These are phyloP conservation scores for Carpinus fangiana DNA, from an alignment of 306 rosid species.

Conservation along the genomic window DNA sequence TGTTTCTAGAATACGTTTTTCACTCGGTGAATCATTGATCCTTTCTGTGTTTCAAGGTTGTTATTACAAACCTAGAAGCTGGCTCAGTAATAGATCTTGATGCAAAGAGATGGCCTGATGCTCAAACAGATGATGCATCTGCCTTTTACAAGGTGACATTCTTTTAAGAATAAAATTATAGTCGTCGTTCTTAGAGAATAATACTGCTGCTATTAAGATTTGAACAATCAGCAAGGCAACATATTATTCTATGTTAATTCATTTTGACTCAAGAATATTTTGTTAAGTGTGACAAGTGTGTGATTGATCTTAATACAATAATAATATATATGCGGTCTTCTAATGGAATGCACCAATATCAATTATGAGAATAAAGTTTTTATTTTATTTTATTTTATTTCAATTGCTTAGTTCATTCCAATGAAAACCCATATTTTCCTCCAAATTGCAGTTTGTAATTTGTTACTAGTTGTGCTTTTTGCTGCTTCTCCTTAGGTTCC, in stretches of 20 bases:
- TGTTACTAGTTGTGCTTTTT: background rate
- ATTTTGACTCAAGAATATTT: background rate
- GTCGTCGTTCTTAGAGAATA: background rate
- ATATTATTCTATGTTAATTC: background rate
- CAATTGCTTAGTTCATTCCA: background rate
- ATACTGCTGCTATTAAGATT: background rate
- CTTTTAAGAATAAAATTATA: background rate
- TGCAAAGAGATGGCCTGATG: constrained; percentile 94
- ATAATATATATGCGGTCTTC: background rate
- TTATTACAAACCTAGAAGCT: constrained; percentile 81
- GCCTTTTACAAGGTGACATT: constrained; percentile 77
- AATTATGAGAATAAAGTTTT: background rate
- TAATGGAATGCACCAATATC: background rate
- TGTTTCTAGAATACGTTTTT: constrained; percentile 14
- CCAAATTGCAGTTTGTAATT: background rate
- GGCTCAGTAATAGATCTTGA: constrained; percentile 66
- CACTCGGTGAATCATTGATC: constrained; percentile 11
- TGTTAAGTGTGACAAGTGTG: background rate
- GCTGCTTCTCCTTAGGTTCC: constrained; percentile 53
- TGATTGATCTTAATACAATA: background rate
- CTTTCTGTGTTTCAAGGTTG: constrained; percentile 55
- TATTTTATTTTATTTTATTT: background rate
- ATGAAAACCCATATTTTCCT: background rate
- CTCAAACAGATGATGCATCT: constrained; percentile 64
- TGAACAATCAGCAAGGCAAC: constrained; percentile 4